Base-by-base conservation (phyloP, 805 yeast species). In the Candida odintsovae region DNA sequence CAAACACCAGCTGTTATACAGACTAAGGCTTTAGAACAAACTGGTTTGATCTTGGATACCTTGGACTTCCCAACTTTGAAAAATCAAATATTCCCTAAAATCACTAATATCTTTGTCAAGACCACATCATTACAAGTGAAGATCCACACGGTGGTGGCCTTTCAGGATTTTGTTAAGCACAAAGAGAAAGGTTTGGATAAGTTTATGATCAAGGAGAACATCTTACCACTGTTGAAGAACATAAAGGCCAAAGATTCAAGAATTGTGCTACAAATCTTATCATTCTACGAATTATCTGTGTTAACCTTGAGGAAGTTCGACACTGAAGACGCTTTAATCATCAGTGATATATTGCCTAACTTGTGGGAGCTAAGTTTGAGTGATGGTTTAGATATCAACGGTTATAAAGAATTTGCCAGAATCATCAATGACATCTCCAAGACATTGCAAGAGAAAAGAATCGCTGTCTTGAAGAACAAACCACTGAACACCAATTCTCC, bases 41-140 rank as follows among this genome's bases (percentile, higher is more conserved):
- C 76, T 20, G 63, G 70, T 2, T 50, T 63, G 16, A 63, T 77
- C 29, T 56, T 76, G 3, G 72, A 66, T 8, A 69, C 75, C 40
- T 67, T 83, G 41, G 90, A 83, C 46, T 83, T 83, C 55, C 74
- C 89, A 11, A 76, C 82, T 18, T 73, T 90, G 47, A 89, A 92
- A 54, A 83, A 80, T 54, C 77, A 78, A 28, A 68, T 90, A n/a
- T 79, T 86, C 61, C 95, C 96, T 2, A 67, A 80, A 40, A 70
- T 89, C 16, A 77, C 88, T 40, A 75, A 73, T 40, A 75, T 88
- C 8, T 94, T 92, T 65, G 77, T 89, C 35, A 84, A 88, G 40
- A 94, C 99, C 1, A 87, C 90, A 0, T 80, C 94, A 25, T 70
- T 90, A 29, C 80, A 86, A 6, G 85, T 94, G 23, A 92, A 94